Conservation (phyloP, 371 early-diverging fungal species). For the Mortierella sp. region DNA sequence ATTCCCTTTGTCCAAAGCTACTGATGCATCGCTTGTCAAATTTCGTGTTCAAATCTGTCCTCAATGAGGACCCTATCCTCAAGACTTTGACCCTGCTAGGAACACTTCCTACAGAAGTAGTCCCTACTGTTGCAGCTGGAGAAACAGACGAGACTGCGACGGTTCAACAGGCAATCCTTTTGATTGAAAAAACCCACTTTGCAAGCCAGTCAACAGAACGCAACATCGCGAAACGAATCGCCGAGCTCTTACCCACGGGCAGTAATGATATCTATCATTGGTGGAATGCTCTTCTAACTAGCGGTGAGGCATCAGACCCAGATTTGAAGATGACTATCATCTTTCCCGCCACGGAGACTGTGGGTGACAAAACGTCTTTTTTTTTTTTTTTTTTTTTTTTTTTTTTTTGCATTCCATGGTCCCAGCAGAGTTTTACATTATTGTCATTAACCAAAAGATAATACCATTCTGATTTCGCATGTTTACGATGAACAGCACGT, state of each 20-base stretch:
- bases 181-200: constrained; percentile 67
- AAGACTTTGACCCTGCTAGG: constrained; percentile 47
- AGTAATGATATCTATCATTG: constrained; percentile 74
- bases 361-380: constrained; percentile 3
- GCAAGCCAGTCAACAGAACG: constrained; percentile 46
- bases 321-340: constrained; percentile 69
- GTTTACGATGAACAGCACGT: constrained; percentile 62
- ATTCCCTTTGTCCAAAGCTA: not conserved
- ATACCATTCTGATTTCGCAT: not conserved
- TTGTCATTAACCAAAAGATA: not conserved
- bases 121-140: not conserved
- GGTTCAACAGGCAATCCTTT: constrained; percentile 41
- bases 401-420: not conserved
- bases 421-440: not conserved
- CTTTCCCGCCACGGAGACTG: constrained; percentile 69
- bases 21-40: constrained; percentile 32
- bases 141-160: not conserved
- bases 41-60: constrained; percentile 32
- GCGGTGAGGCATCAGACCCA: constrained; percentile 37
- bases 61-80: constrained; percentile 52
- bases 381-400: not conserved
- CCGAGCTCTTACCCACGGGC: constrained; percentile 46
- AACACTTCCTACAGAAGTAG: constrained; percentile 11
- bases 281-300: constrained; percentile 55
- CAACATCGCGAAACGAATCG: constrained; percentile 51